Conservation (phyloP, 2,329 filamentous ascomycete species). For the Fusarium luffae region DNA sequence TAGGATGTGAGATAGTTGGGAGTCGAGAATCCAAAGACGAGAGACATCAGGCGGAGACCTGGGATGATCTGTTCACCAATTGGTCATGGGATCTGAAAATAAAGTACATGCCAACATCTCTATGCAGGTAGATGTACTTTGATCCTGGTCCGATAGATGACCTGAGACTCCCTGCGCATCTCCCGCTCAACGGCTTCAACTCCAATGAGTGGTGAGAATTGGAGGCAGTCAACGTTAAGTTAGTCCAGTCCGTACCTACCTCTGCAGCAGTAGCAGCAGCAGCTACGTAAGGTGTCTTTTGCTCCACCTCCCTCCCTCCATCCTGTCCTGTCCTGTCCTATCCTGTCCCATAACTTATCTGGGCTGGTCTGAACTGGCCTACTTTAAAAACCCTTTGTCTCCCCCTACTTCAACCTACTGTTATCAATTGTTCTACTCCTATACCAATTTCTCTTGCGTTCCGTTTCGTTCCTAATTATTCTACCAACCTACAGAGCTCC, state of each 20-base stretch:
- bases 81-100: conserved; percentile 24
- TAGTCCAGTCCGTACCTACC: conserved; percentile 21
- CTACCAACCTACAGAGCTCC: neutral
- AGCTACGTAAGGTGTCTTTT: conserved; percentile 29
- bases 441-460: conserved; percentile 1
- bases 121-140: conserved; percentile 35
- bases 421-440: conserved; percentile 16
- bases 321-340: neutral
- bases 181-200: conserved; percentile 35
- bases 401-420: conserved; percentile 19
- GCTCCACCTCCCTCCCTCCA: conserved; percentile 41
- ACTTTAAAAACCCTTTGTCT: conserved; percentile 41
- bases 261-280: neutral
- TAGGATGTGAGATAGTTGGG: conserved; percentile 11
- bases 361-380: conserved; percentile 10
- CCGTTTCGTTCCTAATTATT: conserved; percentile 2
- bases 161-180: conserved; percentile 30
- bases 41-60: conserved; percentile 19
- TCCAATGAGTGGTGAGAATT: conserved; percentile 7
- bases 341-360: conserved; percentile 33
- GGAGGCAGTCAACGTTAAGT: neutral
- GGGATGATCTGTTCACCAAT: conserved; percentile 29
- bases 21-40: conserved; percentile 16
- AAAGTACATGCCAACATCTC: conserved; percentile 24
- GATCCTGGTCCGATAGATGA: conserved; percentile 20